Percentiles rank a stretch among this genome's conserved stretches.
phyloP scores from a whole-genome alignment of 106 monocot genomes.

The Phalaenopsis aphrodite region DNA sequence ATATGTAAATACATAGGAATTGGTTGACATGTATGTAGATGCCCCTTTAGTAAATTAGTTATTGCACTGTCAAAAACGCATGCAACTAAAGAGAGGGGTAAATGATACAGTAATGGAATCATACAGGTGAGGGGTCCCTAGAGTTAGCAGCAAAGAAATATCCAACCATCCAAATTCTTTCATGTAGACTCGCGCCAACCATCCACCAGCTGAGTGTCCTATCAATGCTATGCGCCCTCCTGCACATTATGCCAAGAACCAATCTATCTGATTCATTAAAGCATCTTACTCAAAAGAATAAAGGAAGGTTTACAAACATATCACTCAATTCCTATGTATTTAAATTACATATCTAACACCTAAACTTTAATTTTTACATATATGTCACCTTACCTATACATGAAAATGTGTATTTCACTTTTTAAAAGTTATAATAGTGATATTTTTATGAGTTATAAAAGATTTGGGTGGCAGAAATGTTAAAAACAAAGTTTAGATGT shows the following conservation, averaged over 20 bases:
- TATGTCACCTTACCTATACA: no score
- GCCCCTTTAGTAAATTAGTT: no score
- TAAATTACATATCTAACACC: no score
- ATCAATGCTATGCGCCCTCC: constrained; percentile 55
- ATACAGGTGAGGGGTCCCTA: constrained; percentile 86
- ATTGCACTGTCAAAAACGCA: neutral
- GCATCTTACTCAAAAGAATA: neutral
- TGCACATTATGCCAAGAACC: constrained; percentile 5
- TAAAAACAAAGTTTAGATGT: no score
- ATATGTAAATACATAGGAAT: no score
- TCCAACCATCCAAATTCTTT: constrained; percentile 45
- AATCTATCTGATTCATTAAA: neutral
- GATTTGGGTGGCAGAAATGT: no score
- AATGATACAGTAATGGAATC: constrained; percentile 9
- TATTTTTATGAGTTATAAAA: no score
- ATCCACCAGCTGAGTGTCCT: constrained; percentile 93
- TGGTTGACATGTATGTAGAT: no score
- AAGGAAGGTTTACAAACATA: neutral
- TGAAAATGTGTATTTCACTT: no score
- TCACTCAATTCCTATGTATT: no score
- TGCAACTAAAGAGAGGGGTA: neutral
- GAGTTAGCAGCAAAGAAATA: constrained; percentile 66
- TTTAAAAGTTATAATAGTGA: no score
- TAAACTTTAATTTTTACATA: no score
- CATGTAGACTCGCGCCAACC: constrained; percentile 83